Percentiles rank a stretch among this genome's conserved stretches.
These are phyloP conservation scores for Pyronema domesticum DNA, from an alignment of 495 filamentous ascomycete species.

Conservation along the genomic window DNA sequence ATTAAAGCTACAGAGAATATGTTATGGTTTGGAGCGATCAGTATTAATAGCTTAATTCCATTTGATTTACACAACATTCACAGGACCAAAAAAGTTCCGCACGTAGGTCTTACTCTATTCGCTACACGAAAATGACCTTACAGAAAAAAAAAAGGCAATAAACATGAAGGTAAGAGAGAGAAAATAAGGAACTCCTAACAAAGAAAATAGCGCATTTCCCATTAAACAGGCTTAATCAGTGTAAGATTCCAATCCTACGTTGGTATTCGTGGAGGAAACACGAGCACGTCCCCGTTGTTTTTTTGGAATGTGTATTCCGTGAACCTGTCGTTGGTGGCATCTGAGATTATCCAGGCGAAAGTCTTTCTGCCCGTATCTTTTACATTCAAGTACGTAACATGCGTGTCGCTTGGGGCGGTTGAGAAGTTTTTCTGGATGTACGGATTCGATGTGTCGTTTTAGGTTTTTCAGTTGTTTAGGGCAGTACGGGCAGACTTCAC, in stretches of 20 bases:
- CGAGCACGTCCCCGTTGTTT: neutral
- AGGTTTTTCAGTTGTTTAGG: neutral
- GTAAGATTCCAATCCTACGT: neutral
- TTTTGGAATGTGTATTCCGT: neutral
- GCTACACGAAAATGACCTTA: no score
- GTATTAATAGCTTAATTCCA: no score
- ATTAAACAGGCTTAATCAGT: neutral
- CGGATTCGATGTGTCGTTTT: neutral
- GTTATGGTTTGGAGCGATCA: no score
- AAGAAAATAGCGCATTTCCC: no score
- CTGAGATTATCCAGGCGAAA: neutral
- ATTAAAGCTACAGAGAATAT: no score
- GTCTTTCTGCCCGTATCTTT: neutral
- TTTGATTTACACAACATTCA: no score
- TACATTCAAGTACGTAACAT: neutral
- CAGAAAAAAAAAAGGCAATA: no score
- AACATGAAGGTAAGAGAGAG: no score
- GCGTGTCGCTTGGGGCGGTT: neutral
- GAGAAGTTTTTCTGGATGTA: neutral
- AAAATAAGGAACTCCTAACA: no score
- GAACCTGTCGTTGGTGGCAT: neutral
- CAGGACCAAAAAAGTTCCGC: no score
- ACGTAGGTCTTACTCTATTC: no score
- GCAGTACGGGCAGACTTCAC: neutral
- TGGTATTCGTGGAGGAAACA: neutral